phyloP scores from a whole-genome alignment of 2,329 filamentous ascomycete genomes.

The Ceratocystiopsis brevicomis region DNA sequence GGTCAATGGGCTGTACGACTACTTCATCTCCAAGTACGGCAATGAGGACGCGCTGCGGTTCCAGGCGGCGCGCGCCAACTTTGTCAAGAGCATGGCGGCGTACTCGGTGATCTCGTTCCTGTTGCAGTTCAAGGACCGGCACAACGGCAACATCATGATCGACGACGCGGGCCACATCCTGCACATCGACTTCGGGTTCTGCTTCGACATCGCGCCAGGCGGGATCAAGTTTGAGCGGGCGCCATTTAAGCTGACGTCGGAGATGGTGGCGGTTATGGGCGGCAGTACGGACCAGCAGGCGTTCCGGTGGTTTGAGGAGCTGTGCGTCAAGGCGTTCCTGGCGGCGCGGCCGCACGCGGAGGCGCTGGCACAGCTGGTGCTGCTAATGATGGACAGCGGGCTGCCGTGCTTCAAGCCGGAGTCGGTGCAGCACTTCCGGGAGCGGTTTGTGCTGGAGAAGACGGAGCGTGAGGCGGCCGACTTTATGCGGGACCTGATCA shows the following conservation, averaged over 20 bases:
- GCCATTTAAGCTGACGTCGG: conserved; percentile 90
- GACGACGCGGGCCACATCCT: conserved; percentile 93
- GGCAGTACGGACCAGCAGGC: conserved; percentile 66
- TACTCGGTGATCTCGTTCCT: conserved; percentile 95
- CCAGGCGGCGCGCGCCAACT: conserved; percentile 88
- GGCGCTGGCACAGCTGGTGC: conserved; percentile 75
- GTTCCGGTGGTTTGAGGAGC: conserved; percentile 90
- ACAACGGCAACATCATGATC: conserved; percentile 99
- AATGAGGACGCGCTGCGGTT: conserved; percentile 89
- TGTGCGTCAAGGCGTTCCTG: conserved; percentile 89
- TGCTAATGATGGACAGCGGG: conserved; percentile 89
- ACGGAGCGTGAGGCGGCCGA: conserved; percentile 85
- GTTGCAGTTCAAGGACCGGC: conserved; percentile 95
- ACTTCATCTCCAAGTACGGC: conserved; percentile 93
- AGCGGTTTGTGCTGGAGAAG: conserved; percentile 83
- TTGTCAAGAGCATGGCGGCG: conserved; percentile 97
- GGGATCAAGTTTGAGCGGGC: conserved; percentile 95
- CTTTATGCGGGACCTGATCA: conserved; percentile 76
- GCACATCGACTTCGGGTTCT: conserved; percentile 98
- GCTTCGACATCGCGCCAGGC: conserved; percentile 94
- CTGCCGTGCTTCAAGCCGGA: conserved; percentile 96
- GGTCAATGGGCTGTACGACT: conserved; percentile 95
- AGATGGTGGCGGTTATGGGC: conserved; percentile 99
- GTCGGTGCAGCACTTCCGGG: conserved; percentile 78
- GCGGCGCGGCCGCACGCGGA: conserved; percentile 71